Base-by-base conservation (phyloP, 345 rosid species). In the Pugionium cornutum region DNA sequence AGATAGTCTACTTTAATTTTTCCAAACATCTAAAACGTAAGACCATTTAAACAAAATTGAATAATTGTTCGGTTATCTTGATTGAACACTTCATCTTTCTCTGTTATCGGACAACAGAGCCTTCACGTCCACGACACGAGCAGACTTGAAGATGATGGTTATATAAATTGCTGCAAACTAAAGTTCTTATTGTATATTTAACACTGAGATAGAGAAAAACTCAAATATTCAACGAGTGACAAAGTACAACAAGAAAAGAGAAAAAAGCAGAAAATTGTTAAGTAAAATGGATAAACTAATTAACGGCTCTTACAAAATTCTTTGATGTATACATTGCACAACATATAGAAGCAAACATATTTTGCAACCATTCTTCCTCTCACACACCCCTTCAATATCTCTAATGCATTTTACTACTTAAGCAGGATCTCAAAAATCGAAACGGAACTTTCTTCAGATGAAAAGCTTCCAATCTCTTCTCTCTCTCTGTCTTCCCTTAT, bases 401-500 rank as follows among this genome's bases (percentile, higher is more conserved):
- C 44, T 41, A 50, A 9, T 25, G 58, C 29, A 28, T 47, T 48
- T 68, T 56, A 39, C 39, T 37, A 51, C 25, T 18, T 30, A 56
- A 47, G 55, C 56, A 36, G 9, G 27, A 18, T 26, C 27, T 54
- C 56, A 40, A 42, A 32, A 33, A 2, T 9, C 2, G 1, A 11
- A 49, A n/a, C 9, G 42, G 4, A 52, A 28, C 46, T 59, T 42
- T 59, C 39, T 69, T 61, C 40, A 30, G 44, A 56, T 27, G 9
- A 60, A 44, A 28, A 28, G 27, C 43, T 65, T 32, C 25, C 18
- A 0, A 18, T 18, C 18, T 18, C 18, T 18, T 18, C 27, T 54
- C 37, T 53, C 29, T 52, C 55, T 6, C 41, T n/a, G 7, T 48
- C 50, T 6, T 11, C 7, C 25, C n/a, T 76, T 76, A 94, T 64